Percentiles rank a stretch among this genome's conserved stretches.
Conservation (phyloP, 208 protist genomes). For the Endotrypanum monterogeii region DNA sequence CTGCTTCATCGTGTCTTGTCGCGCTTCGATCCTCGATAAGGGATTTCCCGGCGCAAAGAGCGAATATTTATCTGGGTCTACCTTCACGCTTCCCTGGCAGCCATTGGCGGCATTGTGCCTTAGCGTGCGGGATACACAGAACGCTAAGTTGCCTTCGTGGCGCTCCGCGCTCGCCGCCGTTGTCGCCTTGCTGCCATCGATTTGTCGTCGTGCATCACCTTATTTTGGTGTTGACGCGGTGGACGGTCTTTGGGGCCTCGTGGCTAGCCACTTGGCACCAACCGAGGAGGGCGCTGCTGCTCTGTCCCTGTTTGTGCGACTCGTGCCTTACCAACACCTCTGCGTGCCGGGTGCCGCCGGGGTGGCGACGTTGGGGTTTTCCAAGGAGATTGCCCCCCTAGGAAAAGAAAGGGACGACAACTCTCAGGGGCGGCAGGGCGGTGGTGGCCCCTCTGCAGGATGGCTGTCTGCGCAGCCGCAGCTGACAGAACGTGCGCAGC, state of each 20-base stretch:
- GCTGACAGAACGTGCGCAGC: constrained; percentile 27
- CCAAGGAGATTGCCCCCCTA: background rate
- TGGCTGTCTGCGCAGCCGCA: background rate
- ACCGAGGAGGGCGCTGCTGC: constrained; percentile 11
- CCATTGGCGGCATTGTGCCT: constrained; percentile 54
- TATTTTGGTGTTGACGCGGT: constrained; percentile 52
- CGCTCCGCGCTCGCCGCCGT: constrained; percentile 9
- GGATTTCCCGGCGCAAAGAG: background rate
- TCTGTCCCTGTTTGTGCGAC: constrained; percentile 27
- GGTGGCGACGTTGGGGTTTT: background rate
- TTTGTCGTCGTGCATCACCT: constrained; percentile 38
- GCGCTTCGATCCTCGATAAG: background rate
- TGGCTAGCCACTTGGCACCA: constrained; percentile 25
- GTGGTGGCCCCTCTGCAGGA: background rate
- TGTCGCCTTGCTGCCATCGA: constrained; percentile 12
- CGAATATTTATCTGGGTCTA: background rate
- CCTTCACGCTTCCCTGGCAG: constrained; percentile 63
- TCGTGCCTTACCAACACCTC: constrained; percentile 33
- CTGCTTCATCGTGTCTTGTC: constrained; percentile 32
- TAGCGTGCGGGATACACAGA: constrained; percentile 15
- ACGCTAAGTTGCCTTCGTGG: constrained; percentile 15
- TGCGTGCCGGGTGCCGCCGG: background rate
- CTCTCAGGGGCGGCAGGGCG: background rate
- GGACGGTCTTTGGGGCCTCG: constrained; percentile 53
- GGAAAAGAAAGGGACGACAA: background rate